Evolutionary conservation across 163 green algal species (phyloP), one percentile per base, ranked within the genome.

Genomic region (Scenedesmus sp.): DNA sequence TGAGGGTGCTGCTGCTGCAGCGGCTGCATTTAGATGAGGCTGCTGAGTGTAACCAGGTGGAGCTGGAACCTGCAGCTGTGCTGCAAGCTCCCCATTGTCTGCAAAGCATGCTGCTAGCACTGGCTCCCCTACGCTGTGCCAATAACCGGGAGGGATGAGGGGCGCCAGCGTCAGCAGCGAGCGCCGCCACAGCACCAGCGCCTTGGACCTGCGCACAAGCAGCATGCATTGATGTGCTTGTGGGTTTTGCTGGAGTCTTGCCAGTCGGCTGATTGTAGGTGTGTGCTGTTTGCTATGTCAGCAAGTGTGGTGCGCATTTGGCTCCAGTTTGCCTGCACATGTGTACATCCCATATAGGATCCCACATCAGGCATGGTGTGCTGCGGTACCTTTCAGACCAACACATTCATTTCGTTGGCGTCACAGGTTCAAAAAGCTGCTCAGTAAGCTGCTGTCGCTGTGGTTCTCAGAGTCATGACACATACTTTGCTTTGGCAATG

Each of bases 101-200:
- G 54, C 88, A 66, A 91, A 87, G 73, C 67, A 79, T 13, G 56
- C 74, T 20, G 55, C 77, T 3, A 1, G 6, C 5, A 87, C 55
- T 13, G 57, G 23, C 73, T 23, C 9, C 6, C 88, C 88, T 60
- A 67, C 2, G 34, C n/a, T 54, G 20, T 23, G 9, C 88, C 88
- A 91, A 0, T 26, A 13, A 20, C 46, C 13, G 10, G 54, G 54
- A 9, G 88, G 88, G 15, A 91, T 84, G n/a, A 87, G 23, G 5
- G 88, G 56, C 3, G 81, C 77, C 12, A 91, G 76, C 13, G 88
- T 87, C 5, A 59, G 10, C 8, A 91, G 57, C 7, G 55, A 59
- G 18, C 88, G 73, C 12, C 88, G 88, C 88, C 88, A 91, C 46
- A 91, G 10, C 57, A 91, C 88, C 9, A 91, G 74, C 8, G 88